Evolutionary conservation across 805 yeast genomes (phyloP).

Genomic region (Yamadazyma olivae): DNA sequence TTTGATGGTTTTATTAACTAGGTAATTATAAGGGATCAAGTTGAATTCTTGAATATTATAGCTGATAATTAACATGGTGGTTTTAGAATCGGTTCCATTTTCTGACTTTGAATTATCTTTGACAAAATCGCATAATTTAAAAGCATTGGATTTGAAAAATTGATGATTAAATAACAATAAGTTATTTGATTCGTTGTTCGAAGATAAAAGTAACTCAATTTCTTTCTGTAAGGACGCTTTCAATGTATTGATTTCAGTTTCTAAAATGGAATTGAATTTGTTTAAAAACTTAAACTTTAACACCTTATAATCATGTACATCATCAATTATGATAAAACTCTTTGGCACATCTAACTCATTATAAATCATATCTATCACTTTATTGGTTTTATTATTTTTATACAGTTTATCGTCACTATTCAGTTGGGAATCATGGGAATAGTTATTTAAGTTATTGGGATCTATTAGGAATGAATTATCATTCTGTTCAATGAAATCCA

Average conservation of each 20-base stretch:
- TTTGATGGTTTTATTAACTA: slow-evolving; percentile 11
- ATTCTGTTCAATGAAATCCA: slow-evolving; percentile 26
- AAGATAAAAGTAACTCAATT: slow-evolving; percentile 23
- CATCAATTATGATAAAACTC: slow-evolving; percentile 23
- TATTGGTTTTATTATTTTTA: slow-evolving; percentile 1
- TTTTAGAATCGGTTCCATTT: neutral
- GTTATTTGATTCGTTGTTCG: slow-evolving; percentile 16
- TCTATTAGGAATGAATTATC: slow-evolving; percentile 12
- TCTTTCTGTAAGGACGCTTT: slow-evolving; percentile 29
- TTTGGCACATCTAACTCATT: slow-evolving; percentile 22
- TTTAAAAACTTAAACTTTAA: slow-evolving; percentile 15
- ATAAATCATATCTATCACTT: slow-evolving; percentile 14
- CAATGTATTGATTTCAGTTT: slow-evolving; percentile 25
- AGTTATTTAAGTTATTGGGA: slow-evolving; percentile 9
- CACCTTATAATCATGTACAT: slow-evolving; percentile 27
- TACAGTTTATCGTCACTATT: neutral
- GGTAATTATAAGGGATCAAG: slow-evolving; percentile 32
- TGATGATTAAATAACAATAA: slow-evolving; percentile 21
- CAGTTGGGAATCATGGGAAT: neutral
- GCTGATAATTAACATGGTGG: slow-evolving; percentile 16
- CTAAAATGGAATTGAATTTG: slow-evolving; percentile 14
- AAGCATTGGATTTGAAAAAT: slow-evolving; percentile 29
- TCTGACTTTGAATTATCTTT: slow-evolving; percentile 6
- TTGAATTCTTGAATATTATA: slow-evolving; percentile 31
- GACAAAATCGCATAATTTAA: slow-evolving; percentile 23